Conservation (phyloP, 495 filamentous ascomycete genomes). For the Aspergillus sclerotiicarbonarius region DNA sequence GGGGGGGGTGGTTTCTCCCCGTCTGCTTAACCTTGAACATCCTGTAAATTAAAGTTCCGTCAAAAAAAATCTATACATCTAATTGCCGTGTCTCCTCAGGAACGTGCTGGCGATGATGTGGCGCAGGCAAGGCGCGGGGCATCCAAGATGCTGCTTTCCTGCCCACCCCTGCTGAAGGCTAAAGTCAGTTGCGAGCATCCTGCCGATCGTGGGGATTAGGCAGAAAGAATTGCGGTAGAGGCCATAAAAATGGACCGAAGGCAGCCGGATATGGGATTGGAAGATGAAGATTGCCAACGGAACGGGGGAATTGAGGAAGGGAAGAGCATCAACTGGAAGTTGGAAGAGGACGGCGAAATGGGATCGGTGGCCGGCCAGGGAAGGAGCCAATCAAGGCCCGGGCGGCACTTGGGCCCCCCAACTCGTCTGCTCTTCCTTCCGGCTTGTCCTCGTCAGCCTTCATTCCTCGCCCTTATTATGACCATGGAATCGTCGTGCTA, state of each 20-base stretch:
- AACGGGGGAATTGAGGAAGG: background rate
- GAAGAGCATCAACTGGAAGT: background rate
- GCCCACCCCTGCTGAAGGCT: background rate
- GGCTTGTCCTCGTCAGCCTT: background rate
- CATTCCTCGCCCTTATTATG: background rate
- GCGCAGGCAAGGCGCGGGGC: slow-evolving; percentile 1
- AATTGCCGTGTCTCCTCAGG: slow-evolving; percentile 1
- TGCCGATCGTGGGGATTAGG: background rate
- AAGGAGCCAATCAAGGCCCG: slow-evolving; percentile 9
- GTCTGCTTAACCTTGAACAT: background rate
- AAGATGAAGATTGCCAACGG: background rate
- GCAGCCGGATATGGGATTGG: background rate
- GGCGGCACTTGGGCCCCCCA: no score
- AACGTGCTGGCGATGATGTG: slow-evolving; percentile 8
- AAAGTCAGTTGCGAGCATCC: background rate
- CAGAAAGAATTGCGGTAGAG: background rate
- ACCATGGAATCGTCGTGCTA: background rate
- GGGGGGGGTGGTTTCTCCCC: background rate
- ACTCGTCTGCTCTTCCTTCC: background rate
- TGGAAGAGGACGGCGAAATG: background rate
- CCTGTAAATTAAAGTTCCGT: slow-evolving; percentile 1
- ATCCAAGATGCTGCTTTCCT: background rate
- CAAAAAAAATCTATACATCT: slow-evolving; percentile 1
- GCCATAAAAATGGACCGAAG: background rate
- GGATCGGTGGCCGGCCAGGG: background rate